Conservation (phyloP, 2,329 filamentous ascomycete species). For the Fusarium sarcochroum region DNA sequence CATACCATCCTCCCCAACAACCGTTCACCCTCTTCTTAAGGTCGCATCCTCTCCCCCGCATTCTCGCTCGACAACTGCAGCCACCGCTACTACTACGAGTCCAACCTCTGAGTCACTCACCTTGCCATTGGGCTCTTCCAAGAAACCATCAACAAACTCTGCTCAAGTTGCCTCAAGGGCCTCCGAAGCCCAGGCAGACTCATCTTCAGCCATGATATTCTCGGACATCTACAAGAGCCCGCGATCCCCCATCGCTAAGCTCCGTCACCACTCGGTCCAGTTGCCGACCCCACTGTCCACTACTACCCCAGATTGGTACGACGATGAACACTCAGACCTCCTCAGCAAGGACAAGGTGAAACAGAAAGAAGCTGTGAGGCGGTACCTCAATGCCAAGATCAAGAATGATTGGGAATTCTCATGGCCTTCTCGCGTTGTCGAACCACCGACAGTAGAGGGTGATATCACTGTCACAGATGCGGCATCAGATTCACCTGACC, state of each 20-base stretch:
- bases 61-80: constrained; percentile 40
- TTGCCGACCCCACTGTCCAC: constrained; percentile 50
- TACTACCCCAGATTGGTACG: constrained; percentile 53
- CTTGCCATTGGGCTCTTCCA: constrained; percentile 21
- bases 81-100: constrained; percentile 38
- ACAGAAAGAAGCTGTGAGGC: constrained; percentile 74
- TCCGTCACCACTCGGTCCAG: constrained; percentile 58
- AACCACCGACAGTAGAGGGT: constrained; percentile 18
- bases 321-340: constrained; percentile 72
- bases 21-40: constrained; percentile 44
- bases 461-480: constrained; percentile 16
- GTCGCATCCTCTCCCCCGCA: constrained; percentile 40
- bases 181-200: constrained; percentile 34
- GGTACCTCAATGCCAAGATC: constrained; percentile 67
- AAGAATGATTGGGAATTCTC: constrained; percentile 72
- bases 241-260: constrained; percentile 66
- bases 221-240: constrained; percentile 71
- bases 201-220: constrained; percentile 64
- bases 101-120: constrained; percentile 24
- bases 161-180: constrained; percentile 35
- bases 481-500: constrained; percentile 19
- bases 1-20: constrained; percentile 39
- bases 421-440: constrained; percentile 62
- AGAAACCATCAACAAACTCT: constrained; percentile 18
- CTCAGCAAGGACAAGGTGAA: constrained; percentile 72